Conservation (phyloP, 106 monocot species). For the Allium fistulosum region DNA sequence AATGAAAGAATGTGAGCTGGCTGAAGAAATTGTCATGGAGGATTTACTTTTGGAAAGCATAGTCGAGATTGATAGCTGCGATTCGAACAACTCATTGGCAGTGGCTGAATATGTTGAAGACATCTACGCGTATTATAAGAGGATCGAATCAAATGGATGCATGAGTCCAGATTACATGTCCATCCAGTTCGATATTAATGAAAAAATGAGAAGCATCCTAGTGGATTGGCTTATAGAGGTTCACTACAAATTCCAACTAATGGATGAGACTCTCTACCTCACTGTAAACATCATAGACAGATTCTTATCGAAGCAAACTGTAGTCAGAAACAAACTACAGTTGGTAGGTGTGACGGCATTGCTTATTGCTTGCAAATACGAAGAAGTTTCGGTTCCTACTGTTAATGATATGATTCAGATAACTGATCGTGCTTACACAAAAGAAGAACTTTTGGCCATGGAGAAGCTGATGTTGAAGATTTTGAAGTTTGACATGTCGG, state of each 20-base stretch:
- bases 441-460: conserved; percentile 73
- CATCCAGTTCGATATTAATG: conserved; percentile 80
- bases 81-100: too few species aligned
- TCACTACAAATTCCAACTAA: conserved; percentile 92
- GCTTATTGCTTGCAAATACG: conserved; percentile 97
- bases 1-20: not conserved
- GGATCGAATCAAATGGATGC: conserved; percentile 13
- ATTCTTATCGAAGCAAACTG: conserved; percentile 50
- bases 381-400: conserved; percentile 81
- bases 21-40: too few species aligned
- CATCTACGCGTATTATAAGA: too few species aligned
- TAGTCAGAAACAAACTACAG: conserved; percentile 83
- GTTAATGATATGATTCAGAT: conserved; percentile 87
- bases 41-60: too few species aligned
- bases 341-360: conserved; percentile 92
- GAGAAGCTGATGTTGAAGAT: conserved; percentile 74
- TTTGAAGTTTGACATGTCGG: conserved; percentile 74
- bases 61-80: too few species aligned
- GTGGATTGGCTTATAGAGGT: conserved; percentile 99
- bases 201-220: conserved; percentile 85
- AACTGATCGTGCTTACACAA: conserved; percentile 77
- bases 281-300: conserved; percentile 90
- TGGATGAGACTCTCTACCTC: conserved; percentile 87
- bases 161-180: conserved; percentile 75
- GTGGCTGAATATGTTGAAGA: too few species aligned